Percentiles rank a stretch among this genome's conserved stretches.
Evolutionary conservation across 2,329 filamentous ascomycete genomes (phyloP).

Genomic region (Gnomoniopsis sp.): DNA sequence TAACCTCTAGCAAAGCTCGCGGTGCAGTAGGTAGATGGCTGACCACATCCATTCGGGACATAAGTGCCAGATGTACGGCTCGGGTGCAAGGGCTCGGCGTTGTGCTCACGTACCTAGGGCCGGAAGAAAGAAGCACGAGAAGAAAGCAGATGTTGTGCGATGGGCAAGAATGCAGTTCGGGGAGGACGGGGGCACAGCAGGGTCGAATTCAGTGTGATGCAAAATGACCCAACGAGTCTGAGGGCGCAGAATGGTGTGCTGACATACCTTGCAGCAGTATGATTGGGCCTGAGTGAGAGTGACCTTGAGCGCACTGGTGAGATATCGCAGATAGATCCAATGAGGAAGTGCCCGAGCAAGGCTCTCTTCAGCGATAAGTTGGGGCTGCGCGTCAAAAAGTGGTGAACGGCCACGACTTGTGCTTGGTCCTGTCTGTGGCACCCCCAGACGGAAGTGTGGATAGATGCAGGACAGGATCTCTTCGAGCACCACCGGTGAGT

Average conservation of each 20-base stretch:
- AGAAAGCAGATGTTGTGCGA: neutral
- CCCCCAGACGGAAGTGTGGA: neutral
- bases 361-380: neutral
- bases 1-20: neutral
- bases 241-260: neutral
- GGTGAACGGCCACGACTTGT: neutral
- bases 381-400: neutral
- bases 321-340: neutral
- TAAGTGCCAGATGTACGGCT: neutral
- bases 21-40: slow-evolving; percentile 3
- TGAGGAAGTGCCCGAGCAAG: neutral
- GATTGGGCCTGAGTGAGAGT: neutral
- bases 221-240: neutral
- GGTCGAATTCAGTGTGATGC: neutral
- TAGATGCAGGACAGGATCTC: neutral
- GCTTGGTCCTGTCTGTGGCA: neutral
- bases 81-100: neutral
- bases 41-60: slow-evolving; percentile 3
- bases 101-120: neutral
- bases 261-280: slow-evolving; percentile 4
- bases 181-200: slow-evolving; percentile 3
- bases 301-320: neutral
- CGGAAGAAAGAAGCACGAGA: neutral
- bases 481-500: neutral
- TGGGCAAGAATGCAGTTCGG: neutral